Evolutionary conservation across 2,329 filamentous ascomycete genomes (phyloP).

Genomic region (Sordariomycetes sp.): DNA sequence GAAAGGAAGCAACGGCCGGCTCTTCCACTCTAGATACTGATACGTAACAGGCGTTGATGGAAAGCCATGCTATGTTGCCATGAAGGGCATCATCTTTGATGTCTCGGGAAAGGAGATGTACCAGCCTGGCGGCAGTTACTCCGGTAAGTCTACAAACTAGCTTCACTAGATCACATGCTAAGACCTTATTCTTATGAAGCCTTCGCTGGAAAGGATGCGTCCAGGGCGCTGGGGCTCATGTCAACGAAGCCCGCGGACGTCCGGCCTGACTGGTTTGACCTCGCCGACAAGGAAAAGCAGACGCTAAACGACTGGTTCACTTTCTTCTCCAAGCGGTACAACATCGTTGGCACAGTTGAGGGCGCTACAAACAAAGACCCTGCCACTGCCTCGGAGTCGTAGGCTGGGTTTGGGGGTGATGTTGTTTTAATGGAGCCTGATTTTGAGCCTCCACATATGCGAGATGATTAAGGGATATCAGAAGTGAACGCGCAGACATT

Average conservation of each 20-base stretch:
- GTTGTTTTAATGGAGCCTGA: neutral
- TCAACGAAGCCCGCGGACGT: conserved; percentile 81
- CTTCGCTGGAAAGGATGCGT: conserved; percentile 91
- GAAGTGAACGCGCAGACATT: no score
- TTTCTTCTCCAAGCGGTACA: conserved; percentile 96
- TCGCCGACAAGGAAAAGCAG: conserved; percentile 74
- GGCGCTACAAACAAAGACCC: conserved; percentile 43
- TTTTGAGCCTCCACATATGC: no score
- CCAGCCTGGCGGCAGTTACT: conserved; percentile 67
- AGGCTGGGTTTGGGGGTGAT: neutral
- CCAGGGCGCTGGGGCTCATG: conserved; percentile 76
- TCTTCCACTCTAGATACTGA: neutral
- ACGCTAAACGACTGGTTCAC: conserved; percentile 86
- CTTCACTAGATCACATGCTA: neutral
- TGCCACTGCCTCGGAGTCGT: neutral
- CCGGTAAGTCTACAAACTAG: conserved; percentile 42
- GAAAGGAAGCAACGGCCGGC: neutral
- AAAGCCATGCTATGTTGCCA: conserved; percentile 53
- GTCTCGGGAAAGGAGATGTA: conserved; percentile 86
- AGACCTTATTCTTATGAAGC: conserved; percentile 43
- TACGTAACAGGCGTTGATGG: conserved; percentile 43
- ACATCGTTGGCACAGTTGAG: conserved; percentile 60
- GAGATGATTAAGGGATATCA: no score
- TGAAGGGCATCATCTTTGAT: conserved; percentile 85
- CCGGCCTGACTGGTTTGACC: conserved; percentile 65